Percentiles rank a stretch among this genome's conserved stretches.
Conservation (phyloP, 1,139 yeast species). For the Hanseniaspora sp. region DNA sequence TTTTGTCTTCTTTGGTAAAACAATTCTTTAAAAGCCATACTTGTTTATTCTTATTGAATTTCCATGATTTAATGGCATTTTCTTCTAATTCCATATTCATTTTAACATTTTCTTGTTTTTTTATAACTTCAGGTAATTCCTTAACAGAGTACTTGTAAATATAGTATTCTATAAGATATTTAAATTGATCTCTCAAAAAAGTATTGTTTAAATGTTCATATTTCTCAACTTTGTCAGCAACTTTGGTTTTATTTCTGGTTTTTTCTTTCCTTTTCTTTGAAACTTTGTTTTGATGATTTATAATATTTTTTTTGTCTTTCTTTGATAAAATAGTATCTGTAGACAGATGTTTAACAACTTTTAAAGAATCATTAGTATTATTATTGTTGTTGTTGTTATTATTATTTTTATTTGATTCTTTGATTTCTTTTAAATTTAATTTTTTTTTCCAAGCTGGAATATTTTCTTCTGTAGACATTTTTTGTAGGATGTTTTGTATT, state of each 20-base stretch:
- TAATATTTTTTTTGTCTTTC: slow-evolving; percentile 39
- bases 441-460: slow-evolving; percentile 84
- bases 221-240: slow-evolving; percentile 46
- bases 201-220: slow-evolving; percentile 47
- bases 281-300: slow-evolving; percentile 28
- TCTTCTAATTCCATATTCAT: slow-evolving; percentile 20
- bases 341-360: slow-evolving; percentile 37
- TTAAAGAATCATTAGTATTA: slow-evolving; percentile 29
- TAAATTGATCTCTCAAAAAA: slow-evolving; percentile 58
- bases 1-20: slow-evolving; percentile 36
- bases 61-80: slow-evolving; percentile 42
- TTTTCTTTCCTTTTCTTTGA: slow-evolving; percentile 26
- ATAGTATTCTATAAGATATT: slow-evolving; percentile 56
- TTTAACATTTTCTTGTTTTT: slow-evolving; percentile 22
- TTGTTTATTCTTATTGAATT: slow-evolving; percentile 87
- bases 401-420: slow-evolving; percentile 22
- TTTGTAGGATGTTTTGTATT: slow-evolving; percentile 5
- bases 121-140: slow-evolving; percentile 22
- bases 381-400: slow-evolving; percentile 24
- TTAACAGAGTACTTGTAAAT: slow-evolving; percentile 34
- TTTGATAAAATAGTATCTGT: slow-evolving; percentile 36
- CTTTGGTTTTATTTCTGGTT: slow-evolving; percentile 19
- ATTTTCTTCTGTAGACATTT: slow-evolving; percentile 22
- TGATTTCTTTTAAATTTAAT: background rate
- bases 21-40: slow-evolving; percentile 79